Conservation (phyloP, 2,329 filamentous ascomycete genomes). For the Coniochaeta prunicola region DNA sequence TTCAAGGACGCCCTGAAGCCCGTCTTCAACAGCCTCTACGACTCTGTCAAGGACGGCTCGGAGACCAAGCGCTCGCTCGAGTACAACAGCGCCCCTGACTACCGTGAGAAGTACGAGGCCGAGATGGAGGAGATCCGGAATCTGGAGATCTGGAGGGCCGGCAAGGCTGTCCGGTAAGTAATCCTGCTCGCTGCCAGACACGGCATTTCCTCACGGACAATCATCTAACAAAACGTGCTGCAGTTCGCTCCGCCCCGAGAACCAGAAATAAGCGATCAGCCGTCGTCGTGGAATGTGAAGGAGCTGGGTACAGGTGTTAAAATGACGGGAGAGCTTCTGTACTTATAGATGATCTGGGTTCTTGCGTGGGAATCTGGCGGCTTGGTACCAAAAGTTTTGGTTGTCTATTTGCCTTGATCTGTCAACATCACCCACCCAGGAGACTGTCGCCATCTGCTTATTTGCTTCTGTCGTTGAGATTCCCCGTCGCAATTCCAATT, state of each 20-base stretch:
- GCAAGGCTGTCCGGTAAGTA: constrained; percentile 87
- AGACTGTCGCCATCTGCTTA: not conserved
- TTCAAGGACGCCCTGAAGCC: constrained; percentile 99
- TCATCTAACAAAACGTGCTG: not conserved
- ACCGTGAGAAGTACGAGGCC: constrained; percentile 93
- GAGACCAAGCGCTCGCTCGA: constrained; percentile 96
- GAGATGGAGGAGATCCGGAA: constrained; percentile 98
- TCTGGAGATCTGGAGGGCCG: constrained; percentile 98
- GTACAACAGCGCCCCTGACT: constrained; percentile 93
- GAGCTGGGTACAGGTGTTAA: not conserved
- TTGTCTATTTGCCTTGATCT: not conserved
- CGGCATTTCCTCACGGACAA: not conserved
- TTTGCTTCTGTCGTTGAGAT: constrained; percentile 1
- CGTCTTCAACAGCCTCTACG: constrained; percentile 96
- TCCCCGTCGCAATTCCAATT: constrained; percentile 2
- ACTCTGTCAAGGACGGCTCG: constrained; percentile 80
- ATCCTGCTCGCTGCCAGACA: constrained; percentile 1
- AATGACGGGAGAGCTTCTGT: not conserved
- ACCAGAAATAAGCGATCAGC: constrained; percentile 57
- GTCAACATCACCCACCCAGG: not conserved
- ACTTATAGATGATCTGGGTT: not conserved
- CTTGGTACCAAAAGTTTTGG: constrained; percentile 1
- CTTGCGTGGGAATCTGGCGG: constrained; percentile 1
- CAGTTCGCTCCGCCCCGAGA: constrained; percentile 75
- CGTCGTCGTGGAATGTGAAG: not conserved